Base-by-base conservation (phyloP, 768 basidiomycete species). In the Lactarius deliciosus region DNA sequence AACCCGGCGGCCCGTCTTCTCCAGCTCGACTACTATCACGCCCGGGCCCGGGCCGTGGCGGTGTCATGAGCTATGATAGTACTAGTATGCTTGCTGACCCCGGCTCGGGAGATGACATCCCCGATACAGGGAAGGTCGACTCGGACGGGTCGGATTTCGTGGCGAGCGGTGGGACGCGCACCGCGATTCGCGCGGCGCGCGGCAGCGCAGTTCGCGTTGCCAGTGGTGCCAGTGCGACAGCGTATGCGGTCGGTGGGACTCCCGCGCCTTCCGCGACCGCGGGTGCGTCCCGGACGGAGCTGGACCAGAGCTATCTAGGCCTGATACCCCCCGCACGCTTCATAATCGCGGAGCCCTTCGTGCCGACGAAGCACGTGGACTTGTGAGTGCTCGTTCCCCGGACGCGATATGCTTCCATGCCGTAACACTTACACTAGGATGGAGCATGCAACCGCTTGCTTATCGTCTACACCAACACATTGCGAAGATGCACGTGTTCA, bases 231-330 rank as follows among this genome's bases (percentile, higher is more conserved):
- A n/a, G 85, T 76, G 78, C 79, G 9, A 83, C 85, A 34, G 86
- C 86, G 78, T 83, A 83, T 75, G 76, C 83, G 2, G 75, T 79
- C 9, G 22, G 22, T 30, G 25, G 74, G 68, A n/a, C 74, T 68
- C 30, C 76, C 74, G 77, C 74, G 59, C 77, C 79, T 13, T 47
- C 41, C 22, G 72, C 65, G 38, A 59, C 11, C 16, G 36, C 36
- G 20, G 59, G 55, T 41, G 38, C 40, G 57, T 59, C 65, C 47
- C 38, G 83, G 64, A 82, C 82, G 30, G 90, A 90, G 64, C 74
- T 91, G 25, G 92, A 94, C 57, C 92, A 94, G 79, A 95, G 89
- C 69, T 98, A 95, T 77, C 77, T 98, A 63, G 96, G 96, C 0
- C 81, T 86, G 79, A 81, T 94, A 0, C 92, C 94, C 1, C 94